Evolutionary conservation across 1,139 yeast genomes (phyloP).

Genomic region (Zygosaccharomyces sapae): DNA sequence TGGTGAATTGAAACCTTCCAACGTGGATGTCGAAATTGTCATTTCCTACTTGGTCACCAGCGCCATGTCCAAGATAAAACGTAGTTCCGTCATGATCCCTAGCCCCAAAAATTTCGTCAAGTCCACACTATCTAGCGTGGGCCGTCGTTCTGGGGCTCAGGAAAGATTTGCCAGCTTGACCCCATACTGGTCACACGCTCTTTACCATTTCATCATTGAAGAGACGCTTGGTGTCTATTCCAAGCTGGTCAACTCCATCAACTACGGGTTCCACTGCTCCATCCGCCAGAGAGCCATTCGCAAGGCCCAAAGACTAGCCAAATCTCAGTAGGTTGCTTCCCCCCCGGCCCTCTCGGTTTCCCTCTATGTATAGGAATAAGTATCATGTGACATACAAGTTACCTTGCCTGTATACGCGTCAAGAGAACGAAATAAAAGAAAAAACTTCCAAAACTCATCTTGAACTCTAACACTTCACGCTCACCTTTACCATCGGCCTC

Average conservation of each 20-base stretch:
- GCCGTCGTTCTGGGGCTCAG: conserved; percentile 89
- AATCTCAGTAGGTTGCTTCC: conserved; percentile 7
- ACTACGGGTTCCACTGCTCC: conserved; percentile 69
- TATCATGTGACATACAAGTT: not conserved
- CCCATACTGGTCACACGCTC: conserved; percentile 92
- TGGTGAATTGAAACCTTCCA: conserved; percentile 67
- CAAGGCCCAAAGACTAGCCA: conserved; percentile 56
- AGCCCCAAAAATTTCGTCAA: conserved; percentile 74
- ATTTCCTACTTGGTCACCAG: conserved; percentile 91
- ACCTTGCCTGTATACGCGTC: conserved; percentile 4
- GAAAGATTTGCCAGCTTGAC: conserved; percentile 82
- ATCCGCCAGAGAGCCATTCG: conserved; percentile 79
- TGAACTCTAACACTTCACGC: not conserved
- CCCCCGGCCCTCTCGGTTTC: no score
- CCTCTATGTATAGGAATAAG: no score
- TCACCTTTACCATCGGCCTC: not conserved
- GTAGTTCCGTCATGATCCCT: conserved; percentile 72
- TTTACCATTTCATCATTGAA: conserved; percentile 82
- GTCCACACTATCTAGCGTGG: conserved; percentile 61
- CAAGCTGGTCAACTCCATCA: conserved; percentile 60
- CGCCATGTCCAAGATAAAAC: conserved; percentile 90
- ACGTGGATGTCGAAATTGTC: conserved; percentile 80
- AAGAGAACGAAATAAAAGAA: conserved; percentile 5
- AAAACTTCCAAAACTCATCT: conserved; percentile 1
- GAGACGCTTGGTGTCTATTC: conserved; percentile 82